Conservation (phyloP, 2,329 filamentous ascomycete genomes). For the Pseudogymnoascus sp. region DNA sequence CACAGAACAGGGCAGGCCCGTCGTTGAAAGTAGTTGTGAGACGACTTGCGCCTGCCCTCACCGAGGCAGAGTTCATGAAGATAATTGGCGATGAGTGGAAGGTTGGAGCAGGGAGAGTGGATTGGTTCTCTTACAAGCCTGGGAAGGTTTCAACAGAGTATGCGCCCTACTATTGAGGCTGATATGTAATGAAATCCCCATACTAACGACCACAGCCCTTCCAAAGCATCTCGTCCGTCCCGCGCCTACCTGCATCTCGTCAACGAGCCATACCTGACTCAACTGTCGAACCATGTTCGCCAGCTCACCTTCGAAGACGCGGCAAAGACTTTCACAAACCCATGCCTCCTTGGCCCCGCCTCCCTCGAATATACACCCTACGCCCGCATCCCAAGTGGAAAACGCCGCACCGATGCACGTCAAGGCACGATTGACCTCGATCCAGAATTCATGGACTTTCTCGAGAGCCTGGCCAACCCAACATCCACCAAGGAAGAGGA, state of each 20-base stretch:
- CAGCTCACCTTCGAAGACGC: conserved; percentile 71
- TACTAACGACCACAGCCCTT: conserved; percentile 47
- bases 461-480: conserved; percentile 77
- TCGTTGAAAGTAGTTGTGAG: conserved; percentile 81
- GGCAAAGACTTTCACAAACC: conserved; percentile 65
- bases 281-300: conserved; percentile 65
- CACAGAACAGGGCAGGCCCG: conserved; percentile 38
- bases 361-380: conserved; percentile 76
- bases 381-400: conserved; percentile 70
- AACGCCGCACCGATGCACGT: conserved; percentile 70
- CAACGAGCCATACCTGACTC: conserved; percentile 60
- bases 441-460: conserved; percentile 87
- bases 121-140: conserved; percentile 69
- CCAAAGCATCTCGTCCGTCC: conserved; percentile 75
- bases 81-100: conserved; percentile 77
- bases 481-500: conserved; percentile 42
- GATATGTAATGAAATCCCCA: not conserved
- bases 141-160: conserved; percentile 83
- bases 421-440: conserved; percentile 97
- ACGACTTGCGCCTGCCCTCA: conserved; percentile 79
- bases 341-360: conserved; percentile 71
- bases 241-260: conserved; percentile 77
- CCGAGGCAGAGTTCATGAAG: conserved; percentile 66
- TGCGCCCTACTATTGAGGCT: conserved; percentile 26
- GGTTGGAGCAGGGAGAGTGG: conserved; percentile 70